Evolutionary conservation across 2,329 filamentous ascomycete species (phyloP).

Genomic region (Xylariales sp.): DNA sequence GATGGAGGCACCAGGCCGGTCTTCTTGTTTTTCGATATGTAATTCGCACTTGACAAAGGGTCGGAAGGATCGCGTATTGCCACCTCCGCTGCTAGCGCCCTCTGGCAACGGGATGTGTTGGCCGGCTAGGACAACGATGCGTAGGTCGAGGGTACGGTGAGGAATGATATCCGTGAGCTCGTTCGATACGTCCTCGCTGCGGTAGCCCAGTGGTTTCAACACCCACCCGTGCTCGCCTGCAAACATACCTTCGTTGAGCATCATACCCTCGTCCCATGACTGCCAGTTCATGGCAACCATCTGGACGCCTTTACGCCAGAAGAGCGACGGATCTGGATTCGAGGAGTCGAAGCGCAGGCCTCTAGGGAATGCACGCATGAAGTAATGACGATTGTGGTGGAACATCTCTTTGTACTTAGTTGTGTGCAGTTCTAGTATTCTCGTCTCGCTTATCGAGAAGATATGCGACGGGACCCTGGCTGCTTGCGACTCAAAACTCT

Average conservation of each 20-base stretch:
- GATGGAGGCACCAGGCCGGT: conserved; percentile 24
- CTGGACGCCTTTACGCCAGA: conserved; percentile 91
- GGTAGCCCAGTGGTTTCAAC: conserved; percentile 75
- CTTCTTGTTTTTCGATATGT: conserved; percentile 63
- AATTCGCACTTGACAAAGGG: conserved; percentile 77
- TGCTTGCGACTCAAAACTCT: conserved; percentile 61
- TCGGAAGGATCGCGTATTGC: conserved; percentile 52
- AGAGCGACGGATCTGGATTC: conserved; percentile 89
- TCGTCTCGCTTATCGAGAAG: conserved; percentile 83
- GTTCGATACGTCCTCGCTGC: conserved; percentile 36
- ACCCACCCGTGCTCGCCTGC: conserved; percentile 80
- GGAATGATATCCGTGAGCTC: conserved; percentile 41
- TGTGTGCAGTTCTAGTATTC: conserved; percentile 54
- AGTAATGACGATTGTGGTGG: conserved; percentile 77
- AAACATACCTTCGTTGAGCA: conserved; percentile 98
- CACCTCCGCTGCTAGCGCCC: conserved; percentile 35
- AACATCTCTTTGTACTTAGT: conserved; percentile 73
- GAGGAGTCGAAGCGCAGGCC: conserved; percentile 75
- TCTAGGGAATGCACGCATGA: conserved; percentile 90
- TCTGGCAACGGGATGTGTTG: conserved; percentile 64
- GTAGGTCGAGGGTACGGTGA: conserved; percentile 58
- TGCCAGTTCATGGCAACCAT: conserved; percentile 99
- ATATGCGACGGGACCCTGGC: conserved; percentile 62
- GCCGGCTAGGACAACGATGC: conserved; percentile 69
- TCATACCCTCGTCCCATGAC: conserved; percentile 87